A percentile compares a stretch with the other conserved stretches of the same genome.
Evolutionary conservation across 352 stramenopile species (phyloP).

Genomic region (Globisporangium carolinianum): DNA sequence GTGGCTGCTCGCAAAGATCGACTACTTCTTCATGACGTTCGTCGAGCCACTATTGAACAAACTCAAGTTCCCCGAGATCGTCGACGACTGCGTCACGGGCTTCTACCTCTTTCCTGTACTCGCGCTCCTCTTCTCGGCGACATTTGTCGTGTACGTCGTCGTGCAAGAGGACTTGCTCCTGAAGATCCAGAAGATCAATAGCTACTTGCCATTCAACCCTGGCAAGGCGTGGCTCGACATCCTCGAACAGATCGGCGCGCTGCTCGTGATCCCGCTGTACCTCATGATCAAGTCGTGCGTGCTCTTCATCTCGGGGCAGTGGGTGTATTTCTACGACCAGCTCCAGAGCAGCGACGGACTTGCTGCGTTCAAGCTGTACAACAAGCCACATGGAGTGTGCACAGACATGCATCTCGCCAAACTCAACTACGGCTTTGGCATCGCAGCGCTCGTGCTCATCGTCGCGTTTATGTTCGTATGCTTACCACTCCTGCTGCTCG

Average conservation of each 20-base stretch:
- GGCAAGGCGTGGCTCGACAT: slow-evolving; percentile 22
- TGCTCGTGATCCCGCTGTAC: slow-evolving; percentile 53
- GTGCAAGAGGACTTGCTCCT: slow-evolving; percentile 50
- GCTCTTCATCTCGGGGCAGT: slow-evolving; percentile 43
- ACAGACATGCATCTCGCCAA: slow-evolving; percentile 15
- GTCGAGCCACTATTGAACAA: slow-evolving; percentile 26
- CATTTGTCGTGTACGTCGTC: slow-evolving; percentile 48
- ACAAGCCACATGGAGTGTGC: slow-evolving; percentile 7
- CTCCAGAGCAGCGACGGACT: neutral
- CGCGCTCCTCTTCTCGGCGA: slow-evolving; percentile 24
- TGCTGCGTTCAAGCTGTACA: slow-evolving; percentile 18
- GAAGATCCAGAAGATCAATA: slow-evolving; percentile 49
- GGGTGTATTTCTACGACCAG: slow-evolving; percentile 23
- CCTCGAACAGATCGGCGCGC: slow-evolving; percentile 33
- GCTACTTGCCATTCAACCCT: slow-evolving; percentile 28
- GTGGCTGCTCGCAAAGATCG: slow-evolving; percentile 17
- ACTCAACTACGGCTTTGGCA: slow-evolving; percentile 33
- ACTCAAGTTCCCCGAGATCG: slow-evolving; percentile 23
- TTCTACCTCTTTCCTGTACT: slow-evolving; percentile 29
- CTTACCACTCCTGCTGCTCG: slow-evolving; percentile 41
- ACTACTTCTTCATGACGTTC: slow-evolving; percentile 27
- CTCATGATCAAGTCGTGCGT: slow-evolving; percentile 54
- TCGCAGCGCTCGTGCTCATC: slow-evolving; percentile 31
- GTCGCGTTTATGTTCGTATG: slow-evolving; percentile 43
- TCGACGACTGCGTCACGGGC: slow-evolving; percentile 28